Conservation (phyloP, 2,329 filamentous ascomycete genomes). For the Cercospora canescens region DNA sequence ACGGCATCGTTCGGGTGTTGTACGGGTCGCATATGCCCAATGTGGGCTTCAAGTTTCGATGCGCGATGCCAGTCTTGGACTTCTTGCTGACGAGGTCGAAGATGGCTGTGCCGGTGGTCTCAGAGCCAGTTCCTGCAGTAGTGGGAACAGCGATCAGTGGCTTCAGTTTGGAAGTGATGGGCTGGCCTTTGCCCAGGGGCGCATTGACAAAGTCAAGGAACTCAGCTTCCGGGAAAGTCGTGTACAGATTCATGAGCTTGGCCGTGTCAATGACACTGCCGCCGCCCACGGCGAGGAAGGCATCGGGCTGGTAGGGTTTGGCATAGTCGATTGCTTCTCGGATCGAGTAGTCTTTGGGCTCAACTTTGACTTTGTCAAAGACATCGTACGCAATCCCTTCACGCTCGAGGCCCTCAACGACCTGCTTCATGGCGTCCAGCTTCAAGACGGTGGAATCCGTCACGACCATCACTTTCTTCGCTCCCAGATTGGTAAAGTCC, state of each 20-base stretch:
- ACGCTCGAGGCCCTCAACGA: conserved; percentile 72
- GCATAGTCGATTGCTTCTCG: conserved; percentile 86
- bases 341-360: conserved; percentile 93
- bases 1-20: conserved; percentile 95
- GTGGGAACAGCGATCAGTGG: conserved; percentile 83
- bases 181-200: conserved; percentile 79
- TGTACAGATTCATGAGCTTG: conserved; percentile 98
- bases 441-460: conserved; percentile 82
- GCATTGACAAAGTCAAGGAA: conserved; percentile 98
- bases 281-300: conserved; percentile 86
- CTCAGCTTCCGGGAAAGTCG: conserved; percentile 83
- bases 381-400: conserved; percentile 81
- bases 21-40: conserved; percentile 83
- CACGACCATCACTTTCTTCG: conserved; percentile 85
- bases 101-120: conserved; percentile 97
- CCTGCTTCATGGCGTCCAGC: conserved; percentile 87
- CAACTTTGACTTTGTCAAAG: conserved; percentile 77
- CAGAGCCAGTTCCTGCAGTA: conserved; percentile 83
- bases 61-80: conserved; percentile 93
- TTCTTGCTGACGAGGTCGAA: conserved; percentile 89
- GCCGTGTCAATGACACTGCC: conserved; percentile 98
- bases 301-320: conserved; percentile 78
- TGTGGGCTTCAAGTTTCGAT: conserved; percentile 92
- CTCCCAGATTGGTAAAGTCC: conserved; percentile 91
- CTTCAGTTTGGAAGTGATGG: conserved; percentile 68